These are phyloP conservation scores for Aspergillus affinis DNA, from an alignment of 495 filamentous ascomycete genomes.

Conservation along the genomic window DNA sequence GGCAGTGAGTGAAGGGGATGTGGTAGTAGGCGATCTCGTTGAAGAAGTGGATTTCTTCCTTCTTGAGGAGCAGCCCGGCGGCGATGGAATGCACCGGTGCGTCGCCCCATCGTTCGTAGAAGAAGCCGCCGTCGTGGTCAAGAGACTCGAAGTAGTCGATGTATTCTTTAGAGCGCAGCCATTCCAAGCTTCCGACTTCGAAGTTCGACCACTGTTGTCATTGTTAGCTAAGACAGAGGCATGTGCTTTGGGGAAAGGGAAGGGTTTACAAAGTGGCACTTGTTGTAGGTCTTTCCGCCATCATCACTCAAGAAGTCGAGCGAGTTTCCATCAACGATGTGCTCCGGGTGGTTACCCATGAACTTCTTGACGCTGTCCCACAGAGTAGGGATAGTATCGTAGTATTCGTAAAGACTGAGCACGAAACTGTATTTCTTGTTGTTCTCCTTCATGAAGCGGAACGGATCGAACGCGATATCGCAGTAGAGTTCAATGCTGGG, in stretches of 20 bases:
- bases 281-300: slow-evolving; percentile 85
- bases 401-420: slow-evolving; percentile 89
- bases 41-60: slow-evolving; percentile 96
- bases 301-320: slow-evolving; percentile 93
- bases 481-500: slow-evolving; percentile 86
- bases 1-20: slow-evolving; percentile 98
- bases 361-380: slow-evolving; percentile 94
- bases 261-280: slow-evolving; percentile 82
- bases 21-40: slow-evolving; percentile 99
- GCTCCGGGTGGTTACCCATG: slow-evolving; percentile 83
- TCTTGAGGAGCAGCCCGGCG: slow-evolving; percentile 77
- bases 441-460: slow-evolving; percentile 84
- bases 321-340: slow-evolving; percentile 79
- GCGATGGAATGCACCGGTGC: slow-evolving; percentile 95
- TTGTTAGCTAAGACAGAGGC: slow-evolving; percentile 8
- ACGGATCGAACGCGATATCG: slow-evolving; percentile 80
- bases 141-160: slow-evolving; percentile 77
- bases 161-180: slow-evolving; percentile 78
- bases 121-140: slow-evolving; percentile 84
- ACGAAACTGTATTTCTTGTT: slow-evolving; percentile 91
- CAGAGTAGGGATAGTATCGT: slow-evolving; percentile 91
- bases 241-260: background rate
- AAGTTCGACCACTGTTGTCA: slow-evolving; percentile 81
- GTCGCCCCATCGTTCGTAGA: slow-evolving; percentile 92
- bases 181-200: slow-evolving; percentile 80